Base-by-base conservation (phyloP, 108 stramenopile genomes). In the Fragilariopsis cylindrus region DNA sequence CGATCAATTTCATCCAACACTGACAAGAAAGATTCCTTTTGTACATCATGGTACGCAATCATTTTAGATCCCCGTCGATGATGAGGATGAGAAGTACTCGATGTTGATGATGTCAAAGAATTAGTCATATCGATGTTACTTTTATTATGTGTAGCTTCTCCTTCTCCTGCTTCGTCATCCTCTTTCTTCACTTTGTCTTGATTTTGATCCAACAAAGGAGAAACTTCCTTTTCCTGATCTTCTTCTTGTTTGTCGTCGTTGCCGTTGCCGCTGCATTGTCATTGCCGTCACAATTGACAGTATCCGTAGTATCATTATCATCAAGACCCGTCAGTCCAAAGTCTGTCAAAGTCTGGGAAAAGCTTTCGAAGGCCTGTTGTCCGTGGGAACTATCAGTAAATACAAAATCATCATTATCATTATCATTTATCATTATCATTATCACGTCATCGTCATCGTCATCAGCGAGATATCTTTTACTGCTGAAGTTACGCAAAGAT, bases 1-100 rank as follows among this genome's bases (percentile, higher is more conserved):
- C 72, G 7, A 12, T 84, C 83, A 6, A 85, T 73, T 48, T 82
- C 74, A 11, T 88, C 82, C 52, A 88, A 53, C 6, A 88, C 75
- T 7, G 58, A 55, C 9, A 75, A 66, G 21, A 88, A 12, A 18
- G 82, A 77, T 21, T 70, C 76, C 21, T 55, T 69, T 67, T 87
- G 81, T 3, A 81, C 85, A 7, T 68, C 4, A 7, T 18, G 4
- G 46, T 21, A 68, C 11, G 48, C 67, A 19, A 48, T 13, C 4
- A 50, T 49, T 50, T 68, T 68, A 4, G 67, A 68, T 68, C 13
- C 7, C 6, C 48, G 67, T 18, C 48, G 47, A 19, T 18, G 46
- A 39, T 41, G 65, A 46, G 3, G 15, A 60, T 60, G 60, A 30
- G 21, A 15, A 53, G 52, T 13, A 53, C 13, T 53, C 52, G 52